phyloP scores from a whole-genome alignment of 345 rosid species.

The Xanthoceras sorbifolium region DNA sequence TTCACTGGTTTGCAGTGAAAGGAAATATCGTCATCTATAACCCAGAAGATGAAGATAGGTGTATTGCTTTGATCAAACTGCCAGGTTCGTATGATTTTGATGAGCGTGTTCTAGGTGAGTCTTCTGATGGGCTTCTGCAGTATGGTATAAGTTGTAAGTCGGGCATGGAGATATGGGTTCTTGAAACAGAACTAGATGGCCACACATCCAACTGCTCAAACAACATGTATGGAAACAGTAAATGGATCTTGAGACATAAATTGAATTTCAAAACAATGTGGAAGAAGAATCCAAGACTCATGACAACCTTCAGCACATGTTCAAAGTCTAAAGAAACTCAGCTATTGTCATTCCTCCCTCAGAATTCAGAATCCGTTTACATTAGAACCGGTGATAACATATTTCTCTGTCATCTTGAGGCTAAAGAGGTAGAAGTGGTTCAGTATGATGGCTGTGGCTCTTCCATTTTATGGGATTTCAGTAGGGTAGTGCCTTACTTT shows the following conservation, averaged over 20 bases:
- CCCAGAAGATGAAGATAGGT: conserved; percentile 40
- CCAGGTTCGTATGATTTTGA: conserved; percentile 52
- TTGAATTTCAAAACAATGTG: conserved; percentile 54
- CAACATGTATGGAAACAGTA: neutral
- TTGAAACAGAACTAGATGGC: conserved; percentile 30
- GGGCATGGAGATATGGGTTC: conserved; percentile 60
- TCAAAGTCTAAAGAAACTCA: conserved; percentile 50
- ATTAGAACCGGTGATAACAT: conserved; percentile 50
- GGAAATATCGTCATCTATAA: conserved; percentile 54
- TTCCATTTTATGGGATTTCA: conserved; percentile 49
- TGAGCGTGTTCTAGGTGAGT: conserved; percentile 56
- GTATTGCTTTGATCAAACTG: conserved; percentile 41
- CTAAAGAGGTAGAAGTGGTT: conserved; percentile 35
- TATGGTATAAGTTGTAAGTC: conserved; percentile 57
- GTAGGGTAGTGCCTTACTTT: conserved; percentile 55
- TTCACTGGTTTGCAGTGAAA: conserved; percentile 56
- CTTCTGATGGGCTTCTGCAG: conserved; percentile 53
- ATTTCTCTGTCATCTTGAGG: conserved; percentile 29
- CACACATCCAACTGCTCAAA: conserved; percentile 14
- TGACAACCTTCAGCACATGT: conserved; percentile 26
- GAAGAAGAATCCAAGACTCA: conserved; percentile 43
- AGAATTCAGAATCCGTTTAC: conserved; percentile 43
- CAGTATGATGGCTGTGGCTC: conserved; percentile 53
- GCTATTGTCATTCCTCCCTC: conserved; percentile 45
- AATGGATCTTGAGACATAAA: conserved; percentile 46